These are phyloP conservation scores for Ceratocystis albifundus DNA, from an alignment of 2,329 filamentous ascomycete genomes.

Conservation along the genomic window DNA sequence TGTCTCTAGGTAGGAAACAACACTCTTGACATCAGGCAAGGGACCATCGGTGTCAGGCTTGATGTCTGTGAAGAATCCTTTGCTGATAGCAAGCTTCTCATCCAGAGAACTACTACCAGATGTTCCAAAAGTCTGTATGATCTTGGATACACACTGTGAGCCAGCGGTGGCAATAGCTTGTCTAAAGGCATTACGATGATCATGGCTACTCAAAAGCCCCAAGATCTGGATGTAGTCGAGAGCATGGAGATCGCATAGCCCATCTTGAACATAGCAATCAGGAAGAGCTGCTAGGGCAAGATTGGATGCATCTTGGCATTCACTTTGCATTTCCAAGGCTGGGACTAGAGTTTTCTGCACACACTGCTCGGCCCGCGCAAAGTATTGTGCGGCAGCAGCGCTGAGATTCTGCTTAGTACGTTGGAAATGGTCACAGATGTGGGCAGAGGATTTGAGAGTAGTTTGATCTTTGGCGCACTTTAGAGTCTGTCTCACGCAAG, in stretches of 20 bases:
- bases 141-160: neutral
- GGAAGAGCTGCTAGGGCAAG: conserved; percentile 11
- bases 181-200: conserved; percentile 18
- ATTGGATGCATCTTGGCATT: conserved; percentile 10
- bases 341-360: conserved; percentile 12
- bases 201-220: conserved; percentile 14
- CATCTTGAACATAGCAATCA: conserved; percentile 14
- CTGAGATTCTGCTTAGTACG: conserved; percentile 12
- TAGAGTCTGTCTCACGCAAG: conserved; percentile 16
- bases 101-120: neutral
- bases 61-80: conserved; percentile 13
- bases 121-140: conserved; percentile 5
- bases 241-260: conserved; percentile 16
- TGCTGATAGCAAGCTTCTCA: conserved; percentile 1
- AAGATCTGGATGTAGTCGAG: conserved; percentile 18
- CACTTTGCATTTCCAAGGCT: conserved; percentile 8
- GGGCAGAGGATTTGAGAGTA: conserved; percentile 10
- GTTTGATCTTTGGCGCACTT: conserved; percentile 7
- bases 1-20: conserved; percentile 3
- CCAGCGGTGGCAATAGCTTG: conserved; percentile 10
- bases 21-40: neutral
- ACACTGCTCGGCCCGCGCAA: conserved; percentile 16
- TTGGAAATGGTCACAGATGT: conserved; percentile 17
- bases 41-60: neutral
- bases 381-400: conserved; percentile 1